Conservation (phyloP, 202 grass and related monocot species). For the Alloteropsis angusta region DNA sequence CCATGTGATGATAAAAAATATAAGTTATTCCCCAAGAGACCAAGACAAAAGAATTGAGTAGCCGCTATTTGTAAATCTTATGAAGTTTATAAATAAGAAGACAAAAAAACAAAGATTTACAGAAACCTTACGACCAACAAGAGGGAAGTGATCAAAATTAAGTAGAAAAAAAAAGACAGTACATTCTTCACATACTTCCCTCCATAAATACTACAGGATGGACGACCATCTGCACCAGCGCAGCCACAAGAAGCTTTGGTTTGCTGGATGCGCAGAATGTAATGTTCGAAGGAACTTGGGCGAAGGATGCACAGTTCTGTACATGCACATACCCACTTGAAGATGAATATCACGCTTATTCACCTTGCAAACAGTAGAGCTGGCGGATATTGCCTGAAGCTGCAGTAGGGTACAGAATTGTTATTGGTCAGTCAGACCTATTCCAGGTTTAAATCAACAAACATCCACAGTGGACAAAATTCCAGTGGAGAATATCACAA, state of each 20-base stretch:
- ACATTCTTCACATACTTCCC: conserved; percentile 18
- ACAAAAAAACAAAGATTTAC: not conserved
- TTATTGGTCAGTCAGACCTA: not conserved
- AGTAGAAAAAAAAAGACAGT: conserved; percentile 11
- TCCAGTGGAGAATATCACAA: not conserved
- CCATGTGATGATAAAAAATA: not conserved
- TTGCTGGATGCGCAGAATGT: not conserved
- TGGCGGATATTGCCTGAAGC: conserved; percentile 92
- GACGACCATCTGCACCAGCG: not conserved
- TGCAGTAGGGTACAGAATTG: conserved; percentile 25
- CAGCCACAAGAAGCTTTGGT: not conserved
- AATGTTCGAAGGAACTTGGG: not conserved
- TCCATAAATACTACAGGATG: not conserved
- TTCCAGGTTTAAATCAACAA: not conserved
- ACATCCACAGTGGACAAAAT: not conserved
- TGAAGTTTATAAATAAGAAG: conserved; percentile 2
- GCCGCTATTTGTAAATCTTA: not conserved
- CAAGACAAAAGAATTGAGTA: not conserved
- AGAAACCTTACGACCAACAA: conserved; percentile 3
- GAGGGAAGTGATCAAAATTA: conserved; percentile 13
- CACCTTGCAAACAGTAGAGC: conserved; percentile 88
- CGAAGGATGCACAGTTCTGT: not conserved
- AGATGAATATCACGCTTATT: conserved; percentile 36
- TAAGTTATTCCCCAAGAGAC: not conserved
- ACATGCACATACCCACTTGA: not conserved